phyloP scores from a whole-genome alignment of 225 moss, liverwort and hornwort species.

The Marchantia polymorpha region DNA sequence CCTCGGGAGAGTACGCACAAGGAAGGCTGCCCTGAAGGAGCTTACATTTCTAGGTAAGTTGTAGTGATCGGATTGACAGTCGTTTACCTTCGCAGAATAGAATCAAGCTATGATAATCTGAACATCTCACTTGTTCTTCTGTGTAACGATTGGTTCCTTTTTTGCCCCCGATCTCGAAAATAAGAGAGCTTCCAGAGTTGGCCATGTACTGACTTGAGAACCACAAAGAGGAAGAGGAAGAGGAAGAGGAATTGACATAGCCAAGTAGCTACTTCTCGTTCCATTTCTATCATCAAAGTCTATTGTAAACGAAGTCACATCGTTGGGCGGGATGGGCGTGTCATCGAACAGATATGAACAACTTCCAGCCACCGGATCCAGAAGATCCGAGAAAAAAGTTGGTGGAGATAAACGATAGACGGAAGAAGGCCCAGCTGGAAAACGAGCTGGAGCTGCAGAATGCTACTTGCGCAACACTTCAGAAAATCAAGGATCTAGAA shows the following conservation, averaged over 20 bases:
- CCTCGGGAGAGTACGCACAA: conserved; percentile 57
- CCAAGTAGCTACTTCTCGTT: too few species aligned
- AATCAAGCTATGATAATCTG: neutral
- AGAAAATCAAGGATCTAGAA: conserved; percentile 69
- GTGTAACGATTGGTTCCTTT: neutral
- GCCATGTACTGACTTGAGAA: neutral
- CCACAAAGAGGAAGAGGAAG: neutral
- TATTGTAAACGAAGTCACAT: neutral
- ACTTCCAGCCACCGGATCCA: conserved; percentile 53
- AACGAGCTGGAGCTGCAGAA: conserved; percentile 54
- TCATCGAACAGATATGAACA: conserved; percentile 69
- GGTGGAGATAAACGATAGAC: conserved; percentile 31
- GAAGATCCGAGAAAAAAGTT: conserved; percentile 54
- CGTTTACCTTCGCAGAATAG: too few species aligned
- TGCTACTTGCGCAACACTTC: conserved; percentile 55
- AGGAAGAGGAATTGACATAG: neutral
- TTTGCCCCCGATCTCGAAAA: neutral
- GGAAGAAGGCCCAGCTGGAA: conserved; percentile 53
- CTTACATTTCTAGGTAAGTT: conserved; percentile 68
- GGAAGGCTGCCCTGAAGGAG: conserved; percentile 54
- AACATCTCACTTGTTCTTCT: neutral
- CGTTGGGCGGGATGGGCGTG: neutral
- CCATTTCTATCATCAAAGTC: neutral
- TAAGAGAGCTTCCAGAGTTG: neutral
- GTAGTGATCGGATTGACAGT: neutral